phyloP scores from a whole-genome alignment of 192 early-diverging fungal species.

The Linnemannia zychae region DNA sequence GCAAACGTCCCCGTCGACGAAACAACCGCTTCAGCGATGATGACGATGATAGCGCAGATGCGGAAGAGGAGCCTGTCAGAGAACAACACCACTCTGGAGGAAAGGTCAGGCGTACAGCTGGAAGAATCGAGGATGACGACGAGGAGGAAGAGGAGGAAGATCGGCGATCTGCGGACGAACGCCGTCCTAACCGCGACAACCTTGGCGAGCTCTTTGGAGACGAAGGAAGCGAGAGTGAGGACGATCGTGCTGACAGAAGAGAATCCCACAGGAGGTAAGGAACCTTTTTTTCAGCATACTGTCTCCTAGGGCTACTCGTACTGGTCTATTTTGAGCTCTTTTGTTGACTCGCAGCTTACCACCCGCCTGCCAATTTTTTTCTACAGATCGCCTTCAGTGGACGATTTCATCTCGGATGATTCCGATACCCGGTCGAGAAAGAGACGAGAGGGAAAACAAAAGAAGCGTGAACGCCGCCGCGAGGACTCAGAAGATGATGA shows the following conservation, averaged over 20 bases:
- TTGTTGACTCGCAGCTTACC: background rate
- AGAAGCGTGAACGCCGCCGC: constrained; percentile 20
- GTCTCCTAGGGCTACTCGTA: background rate
- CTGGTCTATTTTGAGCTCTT: background rate
- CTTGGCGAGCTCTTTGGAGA: constrained; percentile 48
- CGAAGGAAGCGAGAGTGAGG: constrained; percentile 36
- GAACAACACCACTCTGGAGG: background rate
- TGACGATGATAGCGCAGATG: constrained; percentile 29
- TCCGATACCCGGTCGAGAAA: constrained; percentile 26
- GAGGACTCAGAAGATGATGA: constrained; percentile 42
- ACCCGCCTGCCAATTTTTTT: no score
- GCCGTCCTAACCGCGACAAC: constrained; percentile 2
- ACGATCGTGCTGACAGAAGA: constrained; percentile 13
- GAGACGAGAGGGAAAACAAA: constrained; percentile 43
- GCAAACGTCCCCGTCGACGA: constrained; percentile 24
- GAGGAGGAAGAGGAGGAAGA: constrained; percentile 28
- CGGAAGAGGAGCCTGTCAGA: background rate
- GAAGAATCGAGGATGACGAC: constrained; percentile 41
- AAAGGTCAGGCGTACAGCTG: constrained; percentile 31
- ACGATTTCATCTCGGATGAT: constrained; percentile 41
- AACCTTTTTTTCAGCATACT: no score
- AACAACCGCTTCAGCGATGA: constrained; percentile 48
- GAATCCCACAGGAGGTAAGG: constrained; percentile 25
- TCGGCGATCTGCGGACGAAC: constrained; percentile 2
- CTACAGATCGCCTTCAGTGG: constrained; percentile 38